Conservation (phyloP, 2,329 filamentous ascomycete species). For the Fusarium sacchari region DNA sequence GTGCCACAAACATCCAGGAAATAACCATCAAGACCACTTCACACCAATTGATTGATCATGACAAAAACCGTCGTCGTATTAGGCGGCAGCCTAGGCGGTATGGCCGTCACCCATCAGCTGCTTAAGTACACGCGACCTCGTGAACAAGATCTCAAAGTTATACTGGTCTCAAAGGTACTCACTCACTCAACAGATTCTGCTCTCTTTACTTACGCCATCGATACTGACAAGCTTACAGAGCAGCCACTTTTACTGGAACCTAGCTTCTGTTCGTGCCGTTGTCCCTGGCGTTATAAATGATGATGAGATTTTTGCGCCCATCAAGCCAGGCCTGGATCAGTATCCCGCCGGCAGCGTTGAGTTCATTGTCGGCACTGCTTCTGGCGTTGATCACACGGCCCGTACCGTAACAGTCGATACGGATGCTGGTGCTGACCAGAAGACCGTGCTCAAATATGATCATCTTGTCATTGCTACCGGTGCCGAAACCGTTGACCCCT, state of each 20-base stretch:
- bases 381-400: constrained; percentile 51
- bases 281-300: constrained; percentile 61
- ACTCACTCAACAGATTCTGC: not conserved
- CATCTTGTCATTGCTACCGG: constrained; percentile 69
- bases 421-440: constrained; percentile 17
- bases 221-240: constrained; percentile 50
- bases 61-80: constrained; percentile 64
- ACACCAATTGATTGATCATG: constrained; percentile 48
- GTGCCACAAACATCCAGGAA: not conserved
- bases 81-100: constrained; percentile 64
- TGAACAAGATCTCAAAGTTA: constrained; percentile 60
- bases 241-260: constrained; percentile 68
- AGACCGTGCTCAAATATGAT: constrained; percentile 55
- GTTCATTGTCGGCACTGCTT: constrained; percentile 62
- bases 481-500: constrained; percentile 53
- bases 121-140: constrained; percentile 61
- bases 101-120: constrained; percentile 63
- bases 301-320: constrained; percentile 60
- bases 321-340: constrained; percentile 59
- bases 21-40: not conserved
- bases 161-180: constrained; percentile 64
- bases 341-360: constrained; percentile 62
- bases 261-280: constrained; percentile 65
- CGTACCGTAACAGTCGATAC: constrained; percentile 55
- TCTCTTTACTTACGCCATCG: too few species aligned